phyloP scores from a whole-genome alignment of 2,329 filamentous ascomycete genomes.

The Fusarium sp. region DNA sequence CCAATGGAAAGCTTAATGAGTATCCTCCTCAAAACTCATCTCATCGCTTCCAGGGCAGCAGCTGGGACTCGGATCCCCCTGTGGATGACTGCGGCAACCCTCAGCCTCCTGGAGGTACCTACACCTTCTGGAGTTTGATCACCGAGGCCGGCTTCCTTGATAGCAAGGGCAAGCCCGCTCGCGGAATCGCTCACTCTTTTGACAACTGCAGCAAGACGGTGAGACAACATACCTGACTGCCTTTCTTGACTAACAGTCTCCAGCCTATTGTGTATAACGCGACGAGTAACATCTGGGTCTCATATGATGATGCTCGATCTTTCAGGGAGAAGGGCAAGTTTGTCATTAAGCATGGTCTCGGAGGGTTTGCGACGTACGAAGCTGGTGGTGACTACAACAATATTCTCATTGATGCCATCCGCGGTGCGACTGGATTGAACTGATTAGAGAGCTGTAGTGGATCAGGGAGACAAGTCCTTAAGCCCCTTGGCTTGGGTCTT shows the following conservation, averaged over 20 bases:
- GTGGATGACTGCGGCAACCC: slow-evolving; percentile 33
- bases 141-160: slow-evolving; percentile 32
- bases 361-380: slow-evolving; percentile 33
- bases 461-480: background rate
- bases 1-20: slow-evolving; percentile 12
- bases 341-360: slow-evolving; percentile 21
- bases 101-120: slow-evolving; percentile 30
- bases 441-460: background rate
- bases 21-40: slow-evolving; percentile 34
- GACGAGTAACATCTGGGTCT: slow-evolving; percentile 33
- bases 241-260: background rate
- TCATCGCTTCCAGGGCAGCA: slow-evolving; percentile 39
- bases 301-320: slow-evolving; percentile 31
- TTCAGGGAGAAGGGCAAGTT: slow-evolving; percentile 33
- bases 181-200: slow-evolving; percentile 23
- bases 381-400: slow-evolving; percentile 40
- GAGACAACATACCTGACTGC: rapidly evolving
- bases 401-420: slow-evolving; percentile 35
- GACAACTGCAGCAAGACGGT: slow-evolving; percentile 38
- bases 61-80: slow-evolving; percentile 32
- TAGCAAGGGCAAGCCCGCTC: slow-evolving; percentile 20
- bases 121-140: slow-evolving; percentile 40
- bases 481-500: background rate
- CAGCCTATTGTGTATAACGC: slow-evolving; percentile 31
- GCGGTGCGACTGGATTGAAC: slow-evolving; percentile 17